Evolutionary conservation across 805 yeast species (phyloP), one percentile per base, ranked within the genome.

Genomic region (Saitoella complicata): DNA sequence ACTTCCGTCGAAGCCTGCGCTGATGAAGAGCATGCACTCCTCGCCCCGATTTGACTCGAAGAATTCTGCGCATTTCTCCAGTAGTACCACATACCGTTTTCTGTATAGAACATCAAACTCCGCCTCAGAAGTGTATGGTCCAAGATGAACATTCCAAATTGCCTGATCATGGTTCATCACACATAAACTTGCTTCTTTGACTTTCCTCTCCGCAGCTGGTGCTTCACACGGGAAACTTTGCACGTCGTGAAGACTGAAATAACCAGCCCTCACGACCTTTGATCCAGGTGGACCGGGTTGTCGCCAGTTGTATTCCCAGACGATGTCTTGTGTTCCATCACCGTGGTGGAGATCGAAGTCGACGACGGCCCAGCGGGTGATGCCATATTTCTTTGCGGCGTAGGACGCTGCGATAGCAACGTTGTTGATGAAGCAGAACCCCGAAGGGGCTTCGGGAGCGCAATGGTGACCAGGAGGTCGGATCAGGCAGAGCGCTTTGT

Each of bases 311-410:
- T 33, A 33, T 33, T 9, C 36, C 86, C 87, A 83, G 53, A 87
- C 76, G 31, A 83, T 78, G 58, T 83, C 93, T 54, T 84, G 94
- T 5, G 83, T 72, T 9, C 94, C 94, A 60, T 83, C 94, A 11
- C 94, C 94, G 56, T 83, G 94, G 56, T 83, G 94, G 38, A 83
- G 66, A 58, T 83, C 94, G 49, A 84, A 78, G 58, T 83, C 94
- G 32, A 83, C 61, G 12, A 83, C 79, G 0, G 80, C 86, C 11
- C 85, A 85, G 62, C 83, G 94, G 0, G 88, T 78, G 2, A 83
- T 76, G 1, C 68, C 75, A 53, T 79, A 73, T 6, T 65, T 58
- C 38, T 65, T 71, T 44, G 67, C 70, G 0, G 93, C 93, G 55
- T 83, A 83, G 54, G 81, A 87, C 30, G 80, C 75, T 1, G 80